Conservation (phyloP, 2,329 filamentous ascomycete genomes). For the Cladophialophora chaetospira region DNA sequence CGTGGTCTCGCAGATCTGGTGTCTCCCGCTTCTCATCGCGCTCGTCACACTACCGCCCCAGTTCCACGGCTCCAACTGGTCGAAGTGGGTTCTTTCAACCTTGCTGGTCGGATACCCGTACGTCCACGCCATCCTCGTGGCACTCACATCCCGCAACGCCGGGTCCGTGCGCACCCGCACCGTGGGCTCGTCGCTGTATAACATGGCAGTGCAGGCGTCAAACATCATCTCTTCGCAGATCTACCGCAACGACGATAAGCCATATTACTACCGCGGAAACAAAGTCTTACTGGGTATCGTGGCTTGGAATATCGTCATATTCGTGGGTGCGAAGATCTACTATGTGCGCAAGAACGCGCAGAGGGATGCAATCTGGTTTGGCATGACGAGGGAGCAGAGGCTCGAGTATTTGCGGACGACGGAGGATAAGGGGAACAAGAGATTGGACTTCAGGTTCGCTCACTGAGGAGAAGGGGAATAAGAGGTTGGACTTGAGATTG, state of each 20-base stretch:
- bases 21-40: slow-evolving; percentile 60
- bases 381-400: slow-evolving; percentile 50
- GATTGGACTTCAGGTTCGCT: slow-evolving; percentile 58
- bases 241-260: slow-evolving; percentile 58
- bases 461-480: slow-evolving; percentile 45
- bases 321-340: slow-evolving; percentile 48
- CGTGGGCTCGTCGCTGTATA: slow-evolving; percentile 58
- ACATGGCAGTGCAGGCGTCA: slow-evolving; percentile 49
- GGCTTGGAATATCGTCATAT: slow-evolving; percentile 52
- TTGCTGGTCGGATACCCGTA: slow-evolving; percentile 58
- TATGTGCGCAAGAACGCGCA: slow-evolving; percentile 44
- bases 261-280: slow-evolving; percentile 55
- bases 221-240: slow-evolving; percentile 51
- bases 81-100: slow-evolving; percentile 54
- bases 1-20: slow-evolving; percentile 59
- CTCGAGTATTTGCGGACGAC: slow-evolving; percentile 53
- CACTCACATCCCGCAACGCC: slow-evolving; percentile 63
- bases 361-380: slow-evolving; percentile 41
- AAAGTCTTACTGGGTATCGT: slow-evolving; percentile 53
- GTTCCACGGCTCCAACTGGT: slow-evolving; percentile 51
- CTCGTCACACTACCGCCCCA: slow-evolving; percentile 57
- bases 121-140: slow-evolving; percentile 62
- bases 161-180: slow-evolving; percentile 64
- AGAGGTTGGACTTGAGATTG: no score
- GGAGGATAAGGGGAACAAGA: slow-evolving; percentile 56